Percentiles rank a stretch among this genome's conserved stretches.
Conservation (phyloP, 805 yeast species). For the Zygosaccharomyces gambellarensis region DNA sequence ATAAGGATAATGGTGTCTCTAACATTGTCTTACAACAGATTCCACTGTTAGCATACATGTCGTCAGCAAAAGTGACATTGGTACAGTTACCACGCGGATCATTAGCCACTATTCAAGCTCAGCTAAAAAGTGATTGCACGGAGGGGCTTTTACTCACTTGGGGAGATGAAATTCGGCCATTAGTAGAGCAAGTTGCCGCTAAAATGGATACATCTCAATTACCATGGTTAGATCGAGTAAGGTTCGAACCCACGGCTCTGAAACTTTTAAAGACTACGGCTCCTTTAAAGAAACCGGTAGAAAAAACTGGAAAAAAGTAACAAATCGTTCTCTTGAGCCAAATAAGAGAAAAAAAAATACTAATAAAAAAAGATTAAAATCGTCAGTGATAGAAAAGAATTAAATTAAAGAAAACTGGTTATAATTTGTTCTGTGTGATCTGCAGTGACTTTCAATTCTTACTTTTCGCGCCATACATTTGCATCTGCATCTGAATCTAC, state of each 20-base stretch:
- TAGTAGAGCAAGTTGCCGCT: constrained; percentile 18
- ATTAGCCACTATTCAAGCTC: constrained; percentile 11
- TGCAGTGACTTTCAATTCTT: not conserved
- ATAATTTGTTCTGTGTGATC: not conserved
- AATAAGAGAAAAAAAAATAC: not conserved
- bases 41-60: constrained; percentile 49
- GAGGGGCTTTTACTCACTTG: not conserved
- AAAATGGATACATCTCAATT: constrained; percentile 15
- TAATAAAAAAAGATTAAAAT: not conserved
- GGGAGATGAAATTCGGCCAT: constrained; percentile 3
- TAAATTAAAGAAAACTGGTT: not conserved
- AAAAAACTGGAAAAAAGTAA: constrained; percentile 6
- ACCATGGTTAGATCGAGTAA: constrained; percentile 28
- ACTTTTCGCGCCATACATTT: not conserved
- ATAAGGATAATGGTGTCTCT: constrained; percentile 45
- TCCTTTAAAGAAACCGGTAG: constrained; percentile 12
- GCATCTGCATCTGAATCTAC: not conserved
- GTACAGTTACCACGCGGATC: constrained; percentile 56
- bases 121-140: constrained; percentile 4
- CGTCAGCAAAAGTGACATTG: constrained; percentile 42
- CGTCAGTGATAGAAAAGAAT: not conserved
- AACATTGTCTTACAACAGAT: constrained; percentile 49
- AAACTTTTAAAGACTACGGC: constrained; percentile 22
- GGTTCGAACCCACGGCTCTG: constrained; percentile 17
- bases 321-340: not conserved